Evolutionary conservation across 2,329 filamentous ascomycete species (phyloP), one percentile per base, ranked within the genome.

Genomic region (Fusarium vanettenii): DNA sequence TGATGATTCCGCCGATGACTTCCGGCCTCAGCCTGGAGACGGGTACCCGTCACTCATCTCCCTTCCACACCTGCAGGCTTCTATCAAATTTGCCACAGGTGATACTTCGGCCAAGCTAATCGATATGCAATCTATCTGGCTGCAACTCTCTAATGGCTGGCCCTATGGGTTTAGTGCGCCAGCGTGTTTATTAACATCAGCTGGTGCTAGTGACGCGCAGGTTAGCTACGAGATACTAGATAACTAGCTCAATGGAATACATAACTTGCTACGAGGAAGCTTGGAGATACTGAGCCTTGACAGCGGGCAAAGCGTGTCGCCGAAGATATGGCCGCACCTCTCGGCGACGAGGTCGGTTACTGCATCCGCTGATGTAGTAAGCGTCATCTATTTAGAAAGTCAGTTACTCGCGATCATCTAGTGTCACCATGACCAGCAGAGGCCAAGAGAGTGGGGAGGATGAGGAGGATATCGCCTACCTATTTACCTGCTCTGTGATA

Each of bases 271-370:
- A 16, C 5, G 43, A 8, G 7, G 7, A 48, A 10, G 7, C 13
- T 1, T 16, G 20, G 20, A 14, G 20, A 16, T 7, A 45, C 22
- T 45, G 41, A 8, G 13, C 11, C 1, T 8, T 45, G 20, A 14
- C 41, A 9, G 20, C 20, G 5, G 29, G 95, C 95, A n/a, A 90
- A 92, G 43, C 94, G 95, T 86, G 95, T 97, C 3, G 93, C 94
- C 0, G 94, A 97, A 71, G 95, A 98, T 81, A 93, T 96, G 88
- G 94, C 92, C 1, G 92, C 94, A 55, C 93, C 94, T 80, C 84
- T 97, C 13, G 95, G 95, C 1, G 92, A 93, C 71, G 93, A 97
- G 79, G 95, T 97, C 39, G 95, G 95, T n/a, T 98, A 97, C 80
- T 90, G 91, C 78, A 95, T 98, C 80, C 93, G 96, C 81, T 92